A percentile compares a stretch with the other conserved stretches of the same genome.
Conservation (phyloP, 768 basidiomycete genomes). For the Podaxis sp. region DNA sequence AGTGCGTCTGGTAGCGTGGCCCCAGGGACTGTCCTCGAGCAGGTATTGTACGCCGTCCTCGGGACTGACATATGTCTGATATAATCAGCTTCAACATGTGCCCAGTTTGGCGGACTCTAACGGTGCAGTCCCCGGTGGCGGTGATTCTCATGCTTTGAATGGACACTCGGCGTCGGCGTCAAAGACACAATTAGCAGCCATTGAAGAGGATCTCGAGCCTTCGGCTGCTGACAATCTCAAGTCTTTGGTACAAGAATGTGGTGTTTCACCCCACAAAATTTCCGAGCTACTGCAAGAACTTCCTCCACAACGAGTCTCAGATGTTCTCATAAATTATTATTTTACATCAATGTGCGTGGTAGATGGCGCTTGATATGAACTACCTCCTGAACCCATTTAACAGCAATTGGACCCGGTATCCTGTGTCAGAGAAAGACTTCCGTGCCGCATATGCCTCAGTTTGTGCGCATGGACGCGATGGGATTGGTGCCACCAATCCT, state of each 20-base stretch:
- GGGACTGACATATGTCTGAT: neutral
- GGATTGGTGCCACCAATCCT: conserved; percentile 57
- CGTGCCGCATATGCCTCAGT: conserved; percentile 66
- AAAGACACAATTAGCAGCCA: conserved; percentile 19
- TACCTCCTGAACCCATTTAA: conserved; percentile 11
- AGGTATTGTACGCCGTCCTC: conserved; percentile 38
- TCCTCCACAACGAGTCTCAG: conserved; percentile 70
- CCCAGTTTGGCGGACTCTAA: conserved; percentile 10
- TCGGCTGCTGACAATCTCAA: conserved; percentile 80
- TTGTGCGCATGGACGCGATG: conserved; percentile 55
- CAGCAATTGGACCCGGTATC: conserved; percentile 94
- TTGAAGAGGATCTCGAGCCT: conserved; percentile 42
- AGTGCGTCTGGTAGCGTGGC: conserved; percentile 83
- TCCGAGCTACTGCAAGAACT: conserved; percentile 86
- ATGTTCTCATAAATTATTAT: conserved; percentile 80
- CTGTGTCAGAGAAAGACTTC: conserved; percentile 82
- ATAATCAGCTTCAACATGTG: conserved; percentile 24
- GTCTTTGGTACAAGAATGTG: conserved; percentile 86
- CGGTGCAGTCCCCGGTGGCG: neutral
- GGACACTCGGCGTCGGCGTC: conserved; percentile 1
- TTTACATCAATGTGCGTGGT: conserved; percentile 62
- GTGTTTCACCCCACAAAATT: conserved; percentile 86
- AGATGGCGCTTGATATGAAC: neutral
- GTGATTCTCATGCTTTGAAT: neutral
- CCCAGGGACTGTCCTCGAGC: conserved; percentile 73